Evolutionary conservation across 768 basidiomycete genomes (phyloP), one percentile per base, ranked within the genome.

Genomic region (Epithele typhae): DNA sequence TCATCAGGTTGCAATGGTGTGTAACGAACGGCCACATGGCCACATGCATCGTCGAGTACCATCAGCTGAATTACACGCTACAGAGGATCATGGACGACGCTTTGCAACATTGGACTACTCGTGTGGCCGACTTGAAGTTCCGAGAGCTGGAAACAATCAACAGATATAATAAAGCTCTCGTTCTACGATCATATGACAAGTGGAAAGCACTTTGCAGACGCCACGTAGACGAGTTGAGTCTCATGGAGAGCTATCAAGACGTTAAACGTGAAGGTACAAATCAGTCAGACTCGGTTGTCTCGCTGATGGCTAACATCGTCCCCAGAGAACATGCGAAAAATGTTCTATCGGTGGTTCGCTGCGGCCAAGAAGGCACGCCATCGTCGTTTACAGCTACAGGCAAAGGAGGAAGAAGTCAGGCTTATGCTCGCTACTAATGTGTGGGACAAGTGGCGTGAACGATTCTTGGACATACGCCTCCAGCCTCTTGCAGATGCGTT

Each of bases 371-470:
- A 76, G 25, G 70, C 77, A 34, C 76, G 78, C n/a, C 78, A 82
- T 50, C 73, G 84, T 37, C 77, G 85, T 11, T 57, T 75, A 21
- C 67, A 73, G 14, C 67, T 92, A 37, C 76, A 76, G 46, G 72
- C 75, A 44, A 79, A 75, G 51, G 84, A 87, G 57, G 73, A 78
- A 23, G 78, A 87, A 51, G 70, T 87, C 52, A 74, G 78, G 52
- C 66, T 74, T 12, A 67, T 68, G 12, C 58, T 71, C 22, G 65
- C 84, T 24, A 71, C 75, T 25, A 68, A 65, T 24, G 77, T 76
- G 14, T 92, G 88, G 88, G 85, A 89, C 45, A 82, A 71, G 57
- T 93, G 91, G 91, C 70, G 81, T 58, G 87, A 84, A 45, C 78
- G 74, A 23, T 89, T 80, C 61, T 74, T 71, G 52, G 78, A 84